Evolutionary conservation across 1,139 yeast genomes (phyloP), one percentile per base, ranked within the genome.

Genomic region (Eremothecium gossypii): DNA sequence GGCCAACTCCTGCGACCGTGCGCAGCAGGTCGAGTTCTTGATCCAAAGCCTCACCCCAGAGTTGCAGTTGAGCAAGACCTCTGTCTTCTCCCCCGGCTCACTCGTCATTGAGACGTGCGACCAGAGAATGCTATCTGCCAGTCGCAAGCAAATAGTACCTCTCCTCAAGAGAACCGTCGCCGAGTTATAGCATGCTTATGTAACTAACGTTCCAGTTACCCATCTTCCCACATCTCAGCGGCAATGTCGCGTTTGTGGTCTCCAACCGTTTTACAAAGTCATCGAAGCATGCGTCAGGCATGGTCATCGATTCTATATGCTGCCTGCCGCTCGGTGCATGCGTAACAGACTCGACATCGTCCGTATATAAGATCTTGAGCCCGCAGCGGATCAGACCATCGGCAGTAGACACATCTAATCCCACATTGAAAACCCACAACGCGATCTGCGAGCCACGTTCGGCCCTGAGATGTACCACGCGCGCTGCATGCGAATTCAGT

Each of bases 61-160:
- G 6, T 59, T 76, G 33, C 50, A 67, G 11, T 58, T 74, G 26
- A 52, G n/a, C 20, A 14, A 34, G 14, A 29, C 9, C 11, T 9
- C 7, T 31, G 5, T 36, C 8, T 17, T 28, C 20, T 17, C 31
- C 10, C 12, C 35, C 30, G 38, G 38, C 8, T 45, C 41, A n/a
- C 31, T 41, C 23, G 45, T 34, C 10, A 54, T 70, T 41, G 53
- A 51, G 33, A 51, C 71, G 8, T 76, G 63, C 53, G 65, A 72
- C 46, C 95, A 85, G 58, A 50, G 52, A 7, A 77, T 81, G 47
- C 58, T 71, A 9, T 62, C 64, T 3, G 87, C 89, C 1, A 82
- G 91, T 28, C 71, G 96, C 52, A 87, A 87, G 57, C 93, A 83
- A 58, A 85, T 87, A n/a, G 94, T 84, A 7, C 95, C 95, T 1